Conservation (phyloP, 208 protist genomes). For the Crithidia bombi region DNA sequence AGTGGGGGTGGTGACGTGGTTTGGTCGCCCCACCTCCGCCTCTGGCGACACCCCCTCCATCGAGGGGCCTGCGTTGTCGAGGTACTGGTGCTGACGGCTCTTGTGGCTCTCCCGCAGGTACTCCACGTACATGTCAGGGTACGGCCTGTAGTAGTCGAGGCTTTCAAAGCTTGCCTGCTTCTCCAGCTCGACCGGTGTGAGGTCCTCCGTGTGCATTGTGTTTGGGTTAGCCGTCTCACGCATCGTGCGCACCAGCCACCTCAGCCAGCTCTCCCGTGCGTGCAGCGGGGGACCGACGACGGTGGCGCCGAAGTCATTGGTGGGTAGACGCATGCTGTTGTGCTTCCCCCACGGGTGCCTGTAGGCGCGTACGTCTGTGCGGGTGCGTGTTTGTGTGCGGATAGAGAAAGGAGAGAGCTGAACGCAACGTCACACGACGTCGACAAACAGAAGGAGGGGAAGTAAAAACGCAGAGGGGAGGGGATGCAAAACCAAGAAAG, state of each 20-base stretch:
- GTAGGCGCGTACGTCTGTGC: not conserved
- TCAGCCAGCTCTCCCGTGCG: slow-evolving; percentile 14
- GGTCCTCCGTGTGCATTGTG: slow-evolving; percentile 49
- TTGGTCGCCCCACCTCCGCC: not conserved
- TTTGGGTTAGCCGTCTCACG: slow-evolving; percentile 71
- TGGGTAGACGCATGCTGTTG: slow-evolving; percentile 3
- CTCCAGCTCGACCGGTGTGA: slow-evolving; percentile 48
- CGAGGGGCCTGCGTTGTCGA: not conserved
- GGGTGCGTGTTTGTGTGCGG: not conserved
- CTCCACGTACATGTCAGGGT: slow-evolving; percentile 82
- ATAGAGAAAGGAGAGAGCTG: not conserved
- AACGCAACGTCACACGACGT: no score
- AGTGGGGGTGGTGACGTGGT: not conserved
- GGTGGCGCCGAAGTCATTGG: slow-evolving; percentile 13
- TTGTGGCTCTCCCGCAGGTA: slow-evolving; percentile 57
- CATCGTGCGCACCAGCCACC: slow-evolving; percentile 38
- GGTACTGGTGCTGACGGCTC: slow-evolving; percentile 17
- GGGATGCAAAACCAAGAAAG: no score
- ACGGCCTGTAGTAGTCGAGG: slow-evolving; percentile 85
- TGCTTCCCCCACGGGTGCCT: not conserved
- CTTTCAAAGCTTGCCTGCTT: slow-evolving; percentile 83
- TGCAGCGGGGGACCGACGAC: slow-evolving; percentile 12
- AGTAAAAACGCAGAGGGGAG: not conserved
- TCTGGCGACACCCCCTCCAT: slow-evolving; percentile 16
- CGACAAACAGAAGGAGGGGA: not conserved